phyloP scores from a whole-genome alignment of 140 eudicot genomes.

The Ambrosia hybrid region DNA sequence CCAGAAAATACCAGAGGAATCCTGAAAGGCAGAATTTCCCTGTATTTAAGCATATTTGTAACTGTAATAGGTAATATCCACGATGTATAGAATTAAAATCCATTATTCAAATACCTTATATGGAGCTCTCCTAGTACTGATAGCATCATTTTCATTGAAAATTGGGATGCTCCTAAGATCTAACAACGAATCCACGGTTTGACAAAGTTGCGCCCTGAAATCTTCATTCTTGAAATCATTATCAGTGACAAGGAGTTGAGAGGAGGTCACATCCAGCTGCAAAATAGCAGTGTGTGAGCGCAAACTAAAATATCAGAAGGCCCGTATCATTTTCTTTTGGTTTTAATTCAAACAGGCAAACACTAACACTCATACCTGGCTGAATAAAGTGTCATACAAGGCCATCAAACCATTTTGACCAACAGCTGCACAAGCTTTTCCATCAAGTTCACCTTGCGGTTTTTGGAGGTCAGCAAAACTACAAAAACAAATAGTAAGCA shows the following conservation, averaged over 20 bases:
- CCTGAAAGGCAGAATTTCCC: constrained; percentile 44
- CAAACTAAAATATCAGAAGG: constrained; percentile 9
- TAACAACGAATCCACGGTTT: constrained; percentile 72
- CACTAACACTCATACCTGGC: constrained; percentile 54
- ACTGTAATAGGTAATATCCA: constrained; percentile 8
- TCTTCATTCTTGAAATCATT: constrained; percentile 79
- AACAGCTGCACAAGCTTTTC: constrained; percentile 98
- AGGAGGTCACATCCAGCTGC: constrained; percentile 90
- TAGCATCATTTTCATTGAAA: constrained; percentile 91
- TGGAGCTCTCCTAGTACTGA: constrained; percentile 89
- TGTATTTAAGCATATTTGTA: constrained; percentile 22
- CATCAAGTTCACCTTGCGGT: constrained; percentile 94
- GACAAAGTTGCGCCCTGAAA: constrained; percentile 68
- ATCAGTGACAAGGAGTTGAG: constrained; percentile 91
- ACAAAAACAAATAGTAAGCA: constrained; percentile 25
- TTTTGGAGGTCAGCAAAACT: constrained; percentile 95
- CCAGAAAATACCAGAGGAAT: constrained; percentile 93
- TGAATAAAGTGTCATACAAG: constrained; percentile 75
- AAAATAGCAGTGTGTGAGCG: constrained; percentile 24
- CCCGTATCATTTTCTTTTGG: background rate
- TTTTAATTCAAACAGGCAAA: constrained; percentile 2
- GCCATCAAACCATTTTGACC: constrained; percentile 98
- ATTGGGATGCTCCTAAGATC: constrained; percentile 73
- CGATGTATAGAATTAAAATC: background rate
- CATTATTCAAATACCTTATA: constrained; percentile 58